phyloP scores from a whole-genome alignment of 2,329 filamentous ascomycete genomes.

The Aspergillus sergii region DNA sequence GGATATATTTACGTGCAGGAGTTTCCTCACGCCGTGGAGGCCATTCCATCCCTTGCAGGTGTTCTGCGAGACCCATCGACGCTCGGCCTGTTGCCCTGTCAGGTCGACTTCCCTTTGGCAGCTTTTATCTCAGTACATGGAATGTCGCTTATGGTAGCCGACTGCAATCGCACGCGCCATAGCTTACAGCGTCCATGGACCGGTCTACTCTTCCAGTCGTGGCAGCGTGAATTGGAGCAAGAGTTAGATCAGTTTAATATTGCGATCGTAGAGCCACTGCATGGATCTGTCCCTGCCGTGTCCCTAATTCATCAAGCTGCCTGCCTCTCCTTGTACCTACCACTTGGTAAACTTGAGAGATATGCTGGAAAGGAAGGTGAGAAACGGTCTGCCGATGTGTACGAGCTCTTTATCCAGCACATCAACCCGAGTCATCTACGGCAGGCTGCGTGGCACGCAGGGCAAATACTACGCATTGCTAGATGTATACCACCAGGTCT shows the following conservation, averaged over 20 bases:
- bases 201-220: not conserved
- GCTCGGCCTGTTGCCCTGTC: not conserved
- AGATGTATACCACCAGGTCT: constrained; percentile 56
- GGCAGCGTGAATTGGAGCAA: constrained; percentile 1
- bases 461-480: constrained; percentile 65
- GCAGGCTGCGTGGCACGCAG: constrained; percentile 65
- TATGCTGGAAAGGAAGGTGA: constrained; percentile 48
- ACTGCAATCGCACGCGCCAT: not conserved
- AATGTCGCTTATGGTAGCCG: not conserved
- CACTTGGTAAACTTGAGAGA: constrained; percentile 47
- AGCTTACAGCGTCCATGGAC: not conserved
- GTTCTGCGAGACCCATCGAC: constrained; percentile 52
- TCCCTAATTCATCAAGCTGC: constrained; percentile 45
- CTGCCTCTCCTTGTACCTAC: constrained; percentile 43
- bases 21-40: constrained; percentile 24
- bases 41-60: constrained; percentile 46
- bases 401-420: constrained; percentile 41
- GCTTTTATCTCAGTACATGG: not conserved
- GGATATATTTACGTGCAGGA: constrained; percentile 58
- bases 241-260: not conserved
- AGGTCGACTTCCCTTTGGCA: not conserved
- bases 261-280: not conserved
- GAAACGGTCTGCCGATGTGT: constrained; percentile 40
- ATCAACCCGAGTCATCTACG: constrained; percentile 39
- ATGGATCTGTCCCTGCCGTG: constrained; percentile 55